Conservation (phyloP, 495 filamentous ascomycete species). For the Neurospora sp. region DNA sequence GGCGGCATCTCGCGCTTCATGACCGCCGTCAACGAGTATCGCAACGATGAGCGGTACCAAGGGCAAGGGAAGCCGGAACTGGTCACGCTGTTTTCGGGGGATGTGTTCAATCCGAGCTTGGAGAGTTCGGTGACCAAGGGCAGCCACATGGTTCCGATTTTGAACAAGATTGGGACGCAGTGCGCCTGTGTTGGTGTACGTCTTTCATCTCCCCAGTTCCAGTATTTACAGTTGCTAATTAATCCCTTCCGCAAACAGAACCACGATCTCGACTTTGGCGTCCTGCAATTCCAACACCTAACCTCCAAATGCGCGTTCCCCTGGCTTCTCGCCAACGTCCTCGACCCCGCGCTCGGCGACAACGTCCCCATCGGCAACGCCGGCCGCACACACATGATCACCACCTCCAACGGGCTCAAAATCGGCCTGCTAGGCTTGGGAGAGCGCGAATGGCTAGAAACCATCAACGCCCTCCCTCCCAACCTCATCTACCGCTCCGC, state of each 20-base stretch:
- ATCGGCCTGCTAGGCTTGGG: conserved; percentile 77
- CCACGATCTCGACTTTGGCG: conserved; percentile 92
- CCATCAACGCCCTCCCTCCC: conserved; percentile 76
- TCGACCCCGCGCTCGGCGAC: conserved; percentile 67
- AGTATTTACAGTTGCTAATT: conserved; percentile 1
- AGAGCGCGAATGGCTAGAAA: conserved; percentile 70
- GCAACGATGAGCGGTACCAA: conserved; percentile 43
- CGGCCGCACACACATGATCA: conserved; percentile 59
- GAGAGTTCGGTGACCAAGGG: conserved; percentile 82
- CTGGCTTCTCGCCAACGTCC: conserved; percentile 79
- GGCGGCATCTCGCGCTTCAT: conserved; percentile 75
- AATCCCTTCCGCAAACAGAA: conserved; percentile 35
- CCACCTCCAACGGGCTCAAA: conserved; percentile 72
- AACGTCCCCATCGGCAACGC: conserved; percentile 59
- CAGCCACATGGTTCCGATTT: conserved; percentile 77
- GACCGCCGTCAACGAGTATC: conserved; percentile 65
- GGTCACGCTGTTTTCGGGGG: conserved; percentile 79
- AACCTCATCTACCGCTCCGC: conserved; percentile 72
- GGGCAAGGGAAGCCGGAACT: conserved; percentile 45
- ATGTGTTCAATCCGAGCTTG: conserved; percentile 83
- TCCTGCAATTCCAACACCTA: conserved; percentile 64
- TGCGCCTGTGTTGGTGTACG: conserved; percentile 72
- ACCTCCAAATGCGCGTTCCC: conserved; percentile 69
- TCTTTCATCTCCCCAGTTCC: conserved; percentile 4
- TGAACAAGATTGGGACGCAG: conserved; percentile 67